A percentile compares a stretch with the other conserved stretches of the same genome.
phyloP scores from a whole-genome alignment of 2,329 filamentous ascomycete genomes.

The Drechslerella coelobrocha region DNA sequence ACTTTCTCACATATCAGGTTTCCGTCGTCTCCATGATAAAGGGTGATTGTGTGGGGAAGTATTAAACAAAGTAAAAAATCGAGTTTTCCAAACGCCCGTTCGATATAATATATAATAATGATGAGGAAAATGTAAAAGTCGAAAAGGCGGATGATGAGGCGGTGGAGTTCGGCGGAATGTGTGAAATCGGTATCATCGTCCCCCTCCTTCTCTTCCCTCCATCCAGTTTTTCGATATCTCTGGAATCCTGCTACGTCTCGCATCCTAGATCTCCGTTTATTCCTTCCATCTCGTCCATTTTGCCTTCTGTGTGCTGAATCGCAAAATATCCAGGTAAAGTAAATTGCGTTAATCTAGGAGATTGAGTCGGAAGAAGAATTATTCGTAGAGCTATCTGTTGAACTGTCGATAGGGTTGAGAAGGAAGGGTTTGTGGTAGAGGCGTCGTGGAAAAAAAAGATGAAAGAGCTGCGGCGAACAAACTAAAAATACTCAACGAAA shows the following conservation, averaged over 20 bases:
- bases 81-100: constrained; percentile 51
- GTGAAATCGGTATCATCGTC: constrained; percentile 19
- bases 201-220: constrained; percentile 15
- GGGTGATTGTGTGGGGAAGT: constrained; percentile 27
- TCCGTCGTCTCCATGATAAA: constrained; percentile 4
- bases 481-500: constrained; percentile 31
- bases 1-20: neutral
- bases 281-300: constrained; percentile 4
- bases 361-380: neutral
- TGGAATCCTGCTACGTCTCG: constrained; percentile 7
- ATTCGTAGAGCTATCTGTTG: neutral
- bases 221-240: neutral
- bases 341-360: neutral
- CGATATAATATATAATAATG: constrained; percentile 51
- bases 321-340: too few relatives aligned
- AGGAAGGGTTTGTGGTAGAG: neutral
- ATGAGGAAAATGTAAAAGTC: constrained; percentile 37
- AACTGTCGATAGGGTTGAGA: neutral
- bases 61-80: constrained; percentile 50
- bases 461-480: constrained; percentile 28
- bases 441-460: constrained; percentile 11
- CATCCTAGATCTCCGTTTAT: constrained; percentile 3
- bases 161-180: constrained; percentile 11
- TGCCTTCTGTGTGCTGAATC: too few relatives aligned
- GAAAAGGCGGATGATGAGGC: constrained; percentile 2